phyloP scores from a whole-genome alignment of 371 early-diverging fungal species.

The Gilbertella persicaria region DNA sequence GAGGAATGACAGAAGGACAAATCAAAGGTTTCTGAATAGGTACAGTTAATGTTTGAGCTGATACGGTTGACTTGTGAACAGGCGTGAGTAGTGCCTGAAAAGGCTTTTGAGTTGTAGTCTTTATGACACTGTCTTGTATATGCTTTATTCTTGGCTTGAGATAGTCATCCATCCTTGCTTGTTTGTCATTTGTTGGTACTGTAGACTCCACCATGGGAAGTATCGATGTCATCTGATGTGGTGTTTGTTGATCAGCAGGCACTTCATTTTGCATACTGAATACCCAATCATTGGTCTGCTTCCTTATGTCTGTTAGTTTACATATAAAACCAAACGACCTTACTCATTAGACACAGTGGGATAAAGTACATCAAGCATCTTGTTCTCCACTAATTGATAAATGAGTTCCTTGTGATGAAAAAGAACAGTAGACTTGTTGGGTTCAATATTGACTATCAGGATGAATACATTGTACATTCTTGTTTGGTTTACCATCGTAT shows the following conservation, averaged over 20 bases:
- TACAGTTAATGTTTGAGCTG: too few species aligned
- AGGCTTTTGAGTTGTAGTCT: too few species aligned
- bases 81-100: not conserved
- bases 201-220: too few species aligned
- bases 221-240: too few species aligned
- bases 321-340: not conserved
- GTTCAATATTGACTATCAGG: slow-evolving; percentile 45
- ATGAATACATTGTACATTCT: not conserved
- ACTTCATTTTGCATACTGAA: not conserved
- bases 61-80: not conserved
- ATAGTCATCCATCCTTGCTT: not conserved
- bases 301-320: not conserved
- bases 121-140: too few species aligned
- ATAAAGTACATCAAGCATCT: slow-evolving; percentile 18
- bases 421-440: slow-evolving; percentile 36
- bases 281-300: not conserved
- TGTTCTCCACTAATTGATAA: slow-evolving; percentile 15
- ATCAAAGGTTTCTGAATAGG: not conserved
- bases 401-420: slow-evolving; percentile 36
- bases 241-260: not conserved
- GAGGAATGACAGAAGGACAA: not conserved
- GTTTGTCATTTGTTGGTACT: not conserved
- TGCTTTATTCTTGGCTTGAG: too few species aligned
- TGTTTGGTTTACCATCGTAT: slow-evolving; percentile 36
- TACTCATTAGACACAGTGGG: slow-evolving; percentile 5